Evolutionary conservation across 257 asterid species (phyloP), one percentile per base, ranked within the genome.

Genomic region (Solanum pimpinellifolium): DNA sequence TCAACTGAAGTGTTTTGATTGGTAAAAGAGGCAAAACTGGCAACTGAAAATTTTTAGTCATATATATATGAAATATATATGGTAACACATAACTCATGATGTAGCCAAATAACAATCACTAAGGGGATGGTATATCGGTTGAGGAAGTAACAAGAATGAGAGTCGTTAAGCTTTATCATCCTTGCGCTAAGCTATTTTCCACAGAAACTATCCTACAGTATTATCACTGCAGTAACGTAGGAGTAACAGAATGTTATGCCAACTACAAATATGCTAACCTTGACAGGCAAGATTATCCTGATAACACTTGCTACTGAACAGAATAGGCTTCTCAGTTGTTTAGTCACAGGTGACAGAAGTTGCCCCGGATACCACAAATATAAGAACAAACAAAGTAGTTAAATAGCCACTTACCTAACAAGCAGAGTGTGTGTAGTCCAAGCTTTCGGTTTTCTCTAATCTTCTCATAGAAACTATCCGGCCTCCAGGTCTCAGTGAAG

Each of bases 401-500:
- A 78, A 13, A 25, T 44, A 46, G 20, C 85, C 56, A 80, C 72
- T 86, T 88, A 96, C 99, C 98, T 91, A 95, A 93, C 83, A 97
- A 92, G 91, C 99, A 97, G 85, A 95, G 98, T 2, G 98, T 94
- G 89, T 95, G 98, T 86, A 95, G 88, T 72, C 98, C 98, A 86
- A 94, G 92, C 41, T 87, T 82, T 73, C 93, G 91, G 62, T 94
- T 97, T 73, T 92, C 91, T 81, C 90, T 91, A 82, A 97, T 95
- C 90, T 92, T 95, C 86, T 95, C 98, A 59, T 96, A 96, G 77
- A 97, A 97, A 89, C 99, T 97, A 88, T 94, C 99, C 3, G 99
- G 99, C 88, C 98, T 94, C 99, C 99, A 95, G 9, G 97, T 91
- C 12, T 94, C 96, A 3, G 99, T 97, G 93, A 97, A 97, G 91